Percentiles rank a stretch among this genome's conserved stretches.
Conservation (phyloP, 345 rosid species). For the Adansonia digitata region DNA sequence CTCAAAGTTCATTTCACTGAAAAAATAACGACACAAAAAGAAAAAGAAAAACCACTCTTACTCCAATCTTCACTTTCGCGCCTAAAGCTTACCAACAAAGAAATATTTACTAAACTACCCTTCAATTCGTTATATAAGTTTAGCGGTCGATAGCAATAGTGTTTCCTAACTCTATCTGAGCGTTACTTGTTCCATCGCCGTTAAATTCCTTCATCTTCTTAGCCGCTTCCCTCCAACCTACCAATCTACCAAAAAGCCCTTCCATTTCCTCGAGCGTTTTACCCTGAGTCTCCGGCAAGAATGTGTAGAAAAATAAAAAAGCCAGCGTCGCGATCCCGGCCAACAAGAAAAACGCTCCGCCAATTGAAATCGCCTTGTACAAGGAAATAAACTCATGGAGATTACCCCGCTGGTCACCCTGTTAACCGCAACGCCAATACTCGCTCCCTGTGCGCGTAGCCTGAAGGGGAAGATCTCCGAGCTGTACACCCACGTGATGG, state of each 20-base stretch:
- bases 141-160: not conserved
- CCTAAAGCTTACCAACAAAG: not conserved
- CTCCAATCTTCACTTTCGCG: too few relatives aligned
- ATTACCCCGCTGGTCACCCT: constrained; percentile 72
- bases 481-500: constrained; percentile 85
- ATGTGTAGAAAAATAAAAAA: constrained; percentile 50
- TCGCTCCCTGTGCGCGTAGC: constrained; percentile 77
- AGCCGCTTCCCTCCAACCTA: constrained; percentile 46
- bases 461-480: constrained; percentile 84
- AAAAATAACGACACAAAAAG: too few relatives aligned
- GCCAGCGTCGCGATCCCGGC: constrained; percentile 44
- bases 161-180: not conserved
- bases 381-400: constrained; percentile 48
- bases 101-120: not conserved
- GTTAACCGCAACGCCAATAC: constrained; percentile 62
- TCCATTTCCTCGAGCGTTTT: constrained; percentile 78
- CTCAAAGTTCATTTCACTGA: too few relatives aligned
- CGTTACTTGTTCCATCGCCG: not conserved
- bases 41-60: too few relatives aligned
- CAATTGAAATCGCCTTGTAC: constrained; percentile 48
- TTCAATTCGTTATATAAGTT: too few relatives aligned
- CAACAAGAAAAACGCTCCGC: constrained; percentile 84
- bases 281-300: constrained; percentile 79
- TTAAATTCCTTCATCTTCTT: not conserved
- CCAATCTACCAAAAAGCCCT: constrained; percentile 48